Conservation (phyloP, 148 eudicot genomes). For the Camellia lanceoleosa region DNA sequence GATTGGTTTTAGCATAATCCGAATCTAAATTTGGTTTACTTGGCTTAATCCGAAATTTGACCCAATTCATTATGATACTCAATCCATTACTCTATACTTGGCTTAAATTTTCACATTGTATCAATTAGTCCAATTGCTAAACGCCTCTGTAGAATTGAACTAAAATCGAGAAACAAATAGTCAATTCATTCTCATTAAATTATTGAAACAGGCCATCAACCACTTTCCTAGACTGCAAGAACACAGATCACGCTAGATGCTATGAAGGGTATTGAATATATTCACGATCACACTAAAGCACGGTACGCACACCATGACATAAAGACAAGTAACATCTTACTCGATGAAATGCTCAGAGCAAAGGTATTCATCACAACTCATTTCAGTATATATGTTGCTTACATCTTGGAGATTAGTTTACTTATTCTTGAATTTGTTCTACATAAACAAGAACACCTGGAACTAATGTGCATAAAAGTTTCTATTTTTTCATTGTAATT, state of each 20-base stretch:
- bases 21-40: too few species aligned
- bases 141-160: too few species aligned
- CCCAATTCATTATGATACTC: too few species aligned
- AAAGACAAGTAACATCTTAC: conserved; percentile 49
- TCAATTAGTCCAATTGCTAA: too few species aligned
- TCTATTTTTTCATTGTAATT: not conserved
- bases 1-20: too few species aligned
- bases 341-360: conserved; percentile 45
- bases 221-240: conserved; percentile 55
- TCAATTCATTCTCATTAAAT: too few species aligned
- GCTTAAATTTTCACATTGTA: too few species aligned
- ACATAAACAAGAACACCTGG: not conserved
- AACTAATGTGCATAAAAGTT: not conserved
- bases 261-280: conserved; percentile 51
- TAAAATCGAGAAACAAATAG: too few species aligned
- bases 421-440: too few species aligned
- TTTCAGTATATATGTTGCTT: not conserved
- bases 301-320: conserved; percentile 55
- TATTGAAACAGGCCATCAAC: conserved; percentile 45
- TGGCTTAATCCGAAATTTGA: too few species aligned
- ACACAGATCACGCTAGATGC: conserved; percentile 46
- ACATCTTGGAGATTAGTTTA: not conserved
- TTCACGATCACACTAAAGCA: conserved; percentile 53
- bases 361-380: conserved; percentile 17
- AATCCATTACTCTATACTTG: too few species aligned